phyloP scores from a whole-genome alignment of 2,329 filamentous ascomycete species.

The Talaromyces funiculosus region DNA sequence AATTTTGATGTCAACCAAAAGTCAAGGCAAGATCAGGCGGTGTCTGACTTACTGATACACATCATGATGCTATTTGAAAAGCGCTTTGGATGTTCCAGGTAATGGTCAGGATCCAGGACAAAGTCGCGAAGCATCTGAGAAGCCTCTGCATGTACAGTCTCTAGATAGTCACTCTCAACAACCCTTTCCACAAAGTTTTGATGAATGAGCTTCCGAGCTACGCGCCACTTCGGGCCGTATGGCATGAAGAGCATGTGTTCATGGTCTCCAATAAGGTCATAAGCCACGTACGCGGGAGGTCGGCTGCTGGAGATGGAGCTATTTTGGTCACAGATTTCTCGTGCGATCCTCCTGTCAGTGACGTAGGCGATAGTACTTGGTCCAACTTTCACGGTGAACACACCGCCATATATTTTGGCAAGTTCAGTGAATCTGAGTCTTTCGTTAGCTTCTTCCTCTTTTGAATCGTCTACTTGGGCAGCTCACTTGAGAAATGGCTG shows the following conservation, averaged over 20 bases:
- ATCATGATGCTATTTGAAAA: conserved; percentile 48
- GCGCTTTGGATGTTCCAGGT: conserved; percentile 45
- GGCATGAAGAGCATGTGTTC: conserved; percentile 47
- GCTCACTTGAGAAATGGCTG: conserved; percentile 1
- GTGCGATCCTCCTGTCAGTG: conserved; percentile 35
- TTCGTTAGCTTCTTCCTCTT: background rate
- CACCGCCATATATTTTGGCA: conserved; percentile 39
- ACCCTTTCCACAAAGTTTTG: conserved; percentile 43
- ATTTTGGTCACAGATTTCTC: conserved; percentile 44
- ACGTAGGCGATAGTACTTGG: conserved; percentile 38
- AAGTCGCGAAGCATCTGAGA: conserved; percentile 46
- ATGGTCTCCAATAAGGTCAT: conserved; percentile 41
- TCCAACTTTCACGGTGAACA: conserved; percentile 42
- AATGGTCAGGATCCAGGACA: conserved; percentile 34
- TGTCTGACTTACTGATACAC: conserved; percentile 13
- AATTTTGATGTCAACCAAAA: background rate
- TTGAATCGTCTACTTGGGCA: no score
- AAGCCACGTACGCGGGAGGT: conserved; percentile 35
- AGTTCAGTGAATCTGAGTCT: conserved; percentile 39
- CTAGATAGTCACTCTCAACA: conserved; percentile 40
- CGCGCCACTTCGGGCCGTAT: conserved; percentile 43
- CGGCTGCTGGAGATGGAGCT: conserved; percentile 41
- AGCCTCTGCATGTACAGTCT: conserved; percentile 45
- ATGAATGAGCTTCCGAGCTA: conserved; percentile 43
- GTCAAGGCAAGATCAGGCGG: background rate